These are phyloP conservation scores for Aspergillus affinis DNA, from an alignment of 495 filamentous ascomycete genomes.

Conservation along the genomic window DNA sequence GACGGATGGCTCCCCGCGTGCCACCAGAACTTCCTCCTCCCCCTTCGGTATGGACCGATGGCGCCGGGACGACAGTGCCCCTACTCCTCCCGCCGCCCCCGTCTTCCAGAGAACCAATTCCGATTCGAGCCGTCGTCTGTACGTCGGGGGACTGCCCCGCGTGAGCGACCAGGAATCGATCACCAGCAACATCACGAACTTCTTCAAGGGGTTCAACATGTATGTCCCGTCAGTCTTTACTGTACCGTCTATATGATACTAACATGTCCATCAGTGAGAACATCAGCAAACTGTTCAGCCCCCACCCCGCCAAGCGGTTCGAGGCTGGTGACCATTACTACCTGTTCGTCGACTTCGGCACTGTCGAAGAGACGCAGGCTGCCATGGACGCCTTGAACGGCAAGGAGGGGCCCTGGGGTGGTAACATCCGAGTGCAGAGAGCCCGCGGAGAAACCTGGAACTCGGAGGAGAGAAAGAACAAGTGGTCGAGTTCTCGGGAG, in stretches of 20 bases:
- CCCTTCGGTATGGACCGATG: conserved; percentile 37
- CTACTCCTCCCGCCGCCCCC: conserved; percentile 14
- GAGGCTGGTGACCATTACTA: conserved; percentile 62
- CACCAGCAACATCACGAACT: conserved; percentile 50
- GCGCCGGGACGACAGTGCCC: conserved; percentile 28
- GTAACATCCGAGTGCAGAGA: conserved; percentile 41
- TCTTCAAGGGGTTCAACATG: conserved; percentile 61
- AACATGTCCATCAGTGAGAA: conserved; percentile 37
- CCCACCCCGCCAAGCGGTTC: conserved; percentile 51
- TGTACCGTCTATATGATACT: conserved; percentile 5
- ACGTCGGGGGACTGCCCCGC: conserved; percentile 61
- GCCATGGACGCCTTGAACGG: conserved; percentile 42
- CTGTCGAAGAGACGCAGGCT: conserved; percentile 54
- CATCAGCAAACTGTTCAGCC: conserved; percentile 63
- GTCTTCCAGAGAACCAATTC: conserved; percentile 22
- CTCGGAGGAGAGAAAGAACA: conserved; percentile 24
- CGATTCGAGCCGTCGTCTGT: conserved; percentile 55
- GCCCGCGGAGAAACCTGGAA: conserved; percentile 38
- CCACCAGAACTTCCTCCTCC: conserved; percentile 14
- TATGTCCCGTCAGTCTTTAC: conserved; percentile 20
- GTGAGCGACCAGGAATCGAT: conserved; percentile 56
- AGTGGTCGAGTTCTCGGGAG: conserved; percentile 17
- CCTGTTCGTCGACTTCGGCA: conserved; percentile 65
- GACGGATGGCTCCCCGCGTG: conserved; percentile 23
- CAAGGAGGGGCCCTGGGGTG: conserved; percentile 46